Evolutionary conservation across 2,329 filamentous ascomycete genomes (phyloP).

Genomic region (Trichoderma sp.): DNA sequence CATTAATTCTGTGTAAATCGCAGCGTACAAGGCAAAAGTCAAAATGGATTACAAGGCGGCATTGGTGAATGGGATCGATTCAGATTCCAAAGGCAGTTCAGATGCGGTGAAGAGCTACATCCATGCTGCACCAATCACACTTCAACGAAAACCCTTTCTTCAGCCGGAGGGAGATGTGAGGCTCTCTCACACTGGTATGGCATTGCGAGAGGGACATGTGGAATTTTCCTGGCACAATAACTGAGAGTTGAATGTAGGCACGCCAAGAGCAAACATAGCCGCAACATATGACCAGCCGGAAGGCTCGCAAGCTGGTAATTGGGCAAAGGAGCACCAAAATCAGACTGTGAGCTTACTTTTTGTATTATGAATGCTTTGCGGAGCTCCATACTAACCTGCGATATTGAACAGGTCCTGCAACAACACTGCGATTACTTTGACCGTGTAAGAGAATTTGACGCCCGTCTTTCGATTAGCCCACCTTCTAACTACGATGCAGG

Average conservation of each 20-base stretch:
- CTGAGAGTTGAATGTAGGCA: slow-evolving; percentile 26
- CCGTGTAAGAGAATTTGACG: not conserved
- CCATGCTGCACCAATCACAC: slow-evolving; percentile 27
- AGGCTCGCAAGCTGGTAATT: slow-evolving; percentile 34
- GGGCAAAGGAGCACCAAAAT: slow-evolving; percentile 32
- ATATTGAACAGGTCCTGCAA: not conserved
- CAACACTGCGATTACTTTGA: slow-evolving; percentile 14
- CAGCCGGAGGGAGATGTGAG: slow-evolving; percentile 30
- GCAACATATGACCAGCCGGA: slow-evolving; percentile 35
- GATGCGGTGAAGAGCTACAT: slow-evolving; percentile 13
- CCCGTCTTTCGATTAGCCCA: not conserved
- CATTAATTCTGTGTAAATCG: not conserved
- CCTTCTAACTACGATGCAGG: slow-evolving; percentile 23
- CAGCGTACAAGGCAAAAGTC: not conserved
- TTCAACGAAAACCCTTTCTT: slow-evolving; percentile 31
- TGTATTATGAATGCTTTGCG: not conserved
- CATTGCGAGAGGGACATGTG: accelerated
- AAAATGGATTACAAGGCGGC: slow-evolving; percentile 15
- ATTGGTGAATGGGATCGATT: not conserved
- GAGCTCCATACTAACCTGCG: not conserved
- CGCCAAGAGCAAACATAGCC: slow-evolving; percentile 36
- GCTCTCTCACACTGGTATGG: slow-evolving; percentile 29
- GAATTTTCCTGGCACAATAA: not conserved
- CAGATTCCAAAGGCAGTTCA: not conserved
- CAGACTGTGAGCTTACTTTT: slow-evolving; percentile 29